phyloP scores from a whole-genome alignment of 257 asterid species.

The Craterostigma plantagineum region DNA sequence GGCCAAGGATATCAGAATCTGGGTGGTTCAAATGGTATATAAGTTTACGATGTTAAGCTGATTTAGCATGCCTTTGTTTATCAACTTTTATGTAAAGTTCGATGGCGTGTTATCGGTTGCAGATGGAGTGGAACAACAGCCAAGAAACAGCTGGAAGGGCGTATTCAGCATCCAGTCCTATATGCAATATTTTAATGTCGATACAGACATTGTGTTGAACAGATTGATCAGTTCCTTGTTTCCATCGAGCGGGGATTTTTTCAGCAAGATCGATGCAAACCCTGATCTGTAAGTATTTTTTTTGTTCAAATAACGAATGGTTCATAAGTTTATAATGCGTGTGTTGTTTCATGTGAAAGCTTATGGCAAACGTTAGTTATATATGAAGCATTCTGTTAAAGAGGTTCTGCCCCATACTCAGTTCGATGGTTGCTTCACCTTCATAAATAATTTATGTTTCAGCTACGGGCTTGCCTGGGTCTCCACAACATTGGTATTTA shows the following conservation, averaged over 20 bases:
- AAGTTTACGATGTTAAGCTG: slow-evolving; percentile 3
- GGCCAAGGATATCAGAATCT: slow-evolving; percentile 64
- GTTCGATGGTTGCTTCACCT: slow-evolving; percentile 1
- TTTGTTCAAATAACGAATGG: neutral
- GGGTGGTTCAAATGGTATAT: slow-evolving; percentile 35
- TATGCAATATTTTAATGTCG: slow-evolving; percentile 82
- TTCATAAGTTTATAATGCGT: too few relatives aligned
- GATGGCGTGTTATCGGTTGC: slow-evolving; percentile 7
- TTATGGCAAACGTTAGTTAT: too few relatives aligned
- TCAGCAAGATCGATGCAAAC: slow-evolving; percentile 77
- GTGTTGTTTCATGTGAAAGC: too few relatives aligned
- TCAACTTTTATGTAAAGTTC: neutral
- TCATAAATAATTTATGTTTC: slow-evolving; percentile 11
- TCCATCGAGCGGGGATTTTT: slow-evolving; percentile 77
- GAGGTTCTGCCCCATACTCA: too few relatives aligned
- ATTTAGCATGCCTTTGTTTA: slow-evolving; percentile 6
- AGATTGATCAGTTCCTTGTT: slow-evolving; percentile 75
- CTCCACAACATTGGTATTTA: slow-evolving; percentile 82
- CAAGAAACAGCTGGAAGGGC: slow-evolving; percentile 70
- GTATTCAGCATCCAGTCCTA: slow-evolving; percentile 63
- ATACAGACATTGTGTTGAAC: slow-evolving; percentile 77
- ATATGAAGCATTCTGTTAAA: too few relatives aligned
- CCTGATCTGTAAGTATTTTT: slow-evolving; percentile 89
- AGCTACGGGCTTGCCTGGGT: slow-evolving; percentile 94
- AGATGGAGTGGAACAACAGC: slow-evolving; percentile 57